phyloP scores from a whole-genome alignment of 306 rosid genomes.

The Cicer cuneatum region DNA sequence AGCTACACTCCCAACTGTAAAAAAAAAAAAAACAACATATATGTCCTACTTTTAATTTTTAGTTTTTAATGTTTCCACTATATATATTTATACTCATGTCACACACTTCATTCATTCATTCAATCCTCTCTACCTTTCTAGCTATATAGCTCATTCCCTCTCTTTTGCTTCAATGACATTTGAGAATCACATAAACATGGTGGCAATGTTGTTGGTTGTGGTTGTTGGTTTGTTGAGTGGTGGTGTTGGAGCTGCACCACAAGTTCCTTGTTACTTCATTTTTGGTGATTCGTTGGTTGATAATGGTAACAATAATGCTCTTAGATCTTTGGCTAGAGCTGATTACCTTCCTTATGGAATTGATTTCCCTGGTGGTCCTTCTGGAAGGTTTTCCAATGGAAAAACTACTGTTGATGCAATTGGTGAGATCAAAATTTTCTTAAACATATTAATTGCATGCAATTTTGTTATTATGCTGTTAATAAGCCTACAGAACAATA shows the following conservation, averaged over 20 bases:
- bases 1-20: conserved; percentile 62
- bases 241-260: conserved; percentile 58
- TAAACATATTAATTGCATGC: conserved; percentile 13
- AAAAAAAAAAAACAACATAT: background rate
- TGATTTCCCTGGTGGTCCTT: conserved; percentile 63
- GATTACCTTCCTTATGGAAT: conserved; percentile 68
- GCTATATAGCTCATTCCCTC: background rate
- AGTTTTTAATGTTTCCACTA: conserved; percentile 2
- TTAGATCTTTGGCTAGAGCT: conserved; percentile 56
- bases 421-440: conserved; percentile 52
- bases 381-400: conserved; percentile 71
- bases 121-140: conserved; percentile 8
- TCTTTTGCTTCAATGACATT: conserved; percentile 49
- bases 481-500: background rate
- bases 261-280: conserved; percentile 58
- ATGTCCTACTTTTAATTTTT: background rate
- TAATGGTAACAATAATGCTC: conserved; percentile 65
- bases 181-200: conserved; percentile 27
- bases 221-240: conserved; percentile 45
- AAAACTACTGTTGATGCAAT: conserved; percentile 61
- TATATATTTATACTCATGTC: conserved; percentile 30
- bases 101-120: conserved; percentile 40
- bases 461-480: conserved; percentile 4
- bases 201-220: conserved; percentile 34
- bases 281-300: conserved; percentile 80